Base-by-base conservation (phyloP, 2,329 filamentous ascomycete species). In the Apiospora kogelbergensis region DNA sequence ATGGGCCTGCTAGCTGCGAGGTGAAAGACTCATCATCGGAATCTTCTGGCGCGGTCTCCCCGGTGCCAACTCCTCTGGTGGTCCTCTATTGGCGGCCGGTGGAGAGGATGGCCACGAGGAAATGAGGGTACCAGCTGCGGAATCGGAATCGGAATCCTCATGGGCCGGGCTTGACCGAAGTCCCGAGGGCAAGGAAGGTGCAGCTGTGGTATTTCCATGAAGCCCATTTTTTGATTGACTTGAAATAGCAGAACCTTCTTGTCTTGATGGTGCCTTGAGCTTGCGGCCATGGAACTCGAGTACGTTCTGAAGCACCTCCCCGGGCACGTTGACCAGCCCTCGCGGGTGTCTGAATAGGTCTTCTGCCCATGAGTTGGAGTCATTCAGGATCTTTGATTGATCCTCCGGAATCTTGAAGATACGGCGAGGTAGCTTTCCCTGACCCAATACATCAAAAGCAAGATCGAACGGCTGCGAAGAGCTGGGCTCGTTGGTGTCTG, bases 321-420 rank as follows among this genome's bases (percentile, higher is more conserved):
- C 68, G 20, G 81, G 81, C n/a, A 81, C 72, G 66, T 78, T 79
- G 15, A 76, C 24, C 64, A 77, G 77, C n/a, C 71, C 71, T 53
- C 70, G 71, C 1, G 74, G 68, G 2, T 70, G 68, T 41, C 67
- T 67, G 33, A 71, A 69, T 5, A 76, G 71, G 20, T 69, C 66
- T 65, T 74, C 67, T 48, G 74, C 78, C 81, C 80, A 82, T 7
- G 80, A 85, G 20, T 83, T 79, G 6, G 78, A 70, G 13, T 80
- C 75, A 6, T 83, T 80, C 1, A 91, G 77, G 6, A 90, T 78
- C 10, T 78, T 72, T 57, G 77, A 74, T 72, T 91, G 89, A 20
- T 85, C 80, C 33, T 76, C 78, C 1, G 84, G 81, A 66, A 88
- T 84, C 30, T 74, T 78, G 41, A 85, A 75, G 72, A 85, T 82